Evolutionary conservation across 1,284 basidiomycete genomes (phyloP).

Genomic region (Leccinum pachyderme): DNA sequence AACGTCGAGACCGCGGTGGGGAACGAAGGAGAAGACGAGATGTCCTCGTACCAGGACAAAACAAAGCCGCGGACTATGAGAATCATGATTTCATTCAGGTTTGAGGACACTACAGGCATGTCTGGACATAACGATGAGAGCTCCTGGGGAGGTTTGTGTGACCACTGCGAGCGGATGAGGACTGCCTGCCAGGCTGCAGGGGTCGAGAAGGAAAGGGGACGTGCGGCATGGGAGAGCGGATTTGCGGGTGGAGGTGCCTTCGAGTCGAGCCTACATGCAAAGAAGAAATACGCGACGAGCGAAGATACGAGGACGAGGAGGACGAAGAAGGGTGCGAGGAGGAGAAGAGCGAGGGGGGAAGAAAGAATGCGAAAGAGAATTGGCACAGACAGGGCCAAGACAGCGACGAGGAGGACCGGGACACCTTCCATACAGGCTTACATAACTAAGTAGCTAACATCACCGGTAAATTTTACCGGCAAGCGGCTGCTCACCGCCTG

Average conservation of each 20-base stretch:
- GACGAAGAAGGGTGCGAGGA: conserved; percentile 61
- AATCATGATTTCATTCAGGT: conserved; percentile 75
- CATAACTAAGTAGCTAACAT: neutral
- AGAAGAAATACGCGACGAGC: conserved; percentile 51
- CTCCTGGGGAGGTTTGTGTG: conserved; percentile 62
- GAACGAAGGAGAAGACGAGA: conserved; percentile 86
- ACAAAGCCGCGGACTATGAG: conserved; percentile 84
- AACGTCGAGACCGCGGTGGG: conserved; percentile 79
- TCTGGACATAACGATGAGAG: conserved; percentile 60
- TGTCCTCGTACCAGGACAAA: conserved; percentile 77
- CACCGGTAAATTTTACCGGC: neutral
- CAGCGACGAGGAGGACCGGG: conserved; percentile 49
- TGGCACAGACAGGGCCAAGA: conserved; percentile 55
- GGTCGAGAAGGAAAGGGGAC: conserved; percentile 79
- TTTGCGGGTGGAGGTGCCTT: conserved; percentile 34
- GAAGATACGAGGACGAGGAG: conserved; percentile 48
- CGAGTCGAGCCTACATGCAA: conserved; percentile 58
- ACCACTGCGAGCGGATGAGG: conserved; percentile 82
- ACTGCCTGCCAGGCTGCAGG: conserved; percentile 91
- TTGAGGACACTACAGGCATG: conserved; percentile 60
- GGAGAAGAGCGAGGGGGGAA: conserved; percentile 61
- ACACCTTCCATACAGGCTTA: conserved; percentile 20
- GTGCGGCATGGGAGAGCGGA: conserved; percentile 51
- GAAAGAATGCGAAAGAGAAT: conserved; percentile 52
- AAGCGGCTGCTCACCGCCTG: neutral